Evolutionary conservation across 75 land plant genomes (phyloP), one percentile per base, ranked within the genome.

Genomic region (Pinus tabuliformis): DNA sequence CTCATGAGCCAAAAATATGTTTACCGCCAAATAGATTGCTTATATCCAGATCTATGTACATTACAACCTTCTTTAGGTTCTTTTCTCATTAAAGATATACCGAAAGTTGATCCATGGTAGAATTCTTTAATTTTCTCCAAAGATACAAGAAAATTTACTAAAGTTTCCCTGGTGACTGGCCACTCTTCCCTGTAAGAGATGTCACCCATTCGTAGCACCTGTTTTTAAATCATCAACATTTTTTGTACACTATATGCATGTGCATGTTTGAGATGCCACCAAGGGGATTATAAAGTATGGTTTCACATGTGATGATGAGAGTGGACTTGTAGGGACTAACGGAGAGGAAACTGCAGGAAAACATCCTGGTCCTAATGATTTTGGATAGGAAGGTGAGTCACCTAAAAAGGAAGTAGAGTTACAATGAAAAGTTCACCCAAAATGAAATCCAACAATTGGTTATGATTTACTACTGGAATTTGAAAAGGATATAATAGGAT

Each of bases 41-140:
- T 87, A 73, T 73, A 84, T n/a, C 62, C 73, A 49, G 64, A 78
- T 13, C 74, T 83, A 4, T 83, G 78, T 62, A 77, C 30, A 73
- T 90, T 91, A 86, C 89, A 89, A 21, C 91, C 93, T 16, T 89
- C 95, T 16, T 90, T 93, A 36, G 93, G 90, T 71, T 92, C 98
- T 66, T 91, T 92, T 77, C 98, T 84, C 81, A 92, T 92, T 61
- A 74, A 65, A 22, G 58, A 58, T 13, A 73, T 83, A 80, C 83
- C 81, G 20, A 37, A 77, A 21, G 45, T 17, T 15, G 82, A 66
- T 22, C 76, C 62, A 15, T 72, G 83, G 60, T 62, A 80, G 36
- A 79, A 21, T 57, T 78, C 61, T 56, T 79, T 84, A 57, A 84
- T 86, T 45, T 86, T 86, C 36, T 81, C 90, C 12, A 76, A 39